phyloP scores from a whole-genome alignment of 2,329 filamentous ascomycete genomes.

The Hawksworthiomyces lignivorus region DNA sequence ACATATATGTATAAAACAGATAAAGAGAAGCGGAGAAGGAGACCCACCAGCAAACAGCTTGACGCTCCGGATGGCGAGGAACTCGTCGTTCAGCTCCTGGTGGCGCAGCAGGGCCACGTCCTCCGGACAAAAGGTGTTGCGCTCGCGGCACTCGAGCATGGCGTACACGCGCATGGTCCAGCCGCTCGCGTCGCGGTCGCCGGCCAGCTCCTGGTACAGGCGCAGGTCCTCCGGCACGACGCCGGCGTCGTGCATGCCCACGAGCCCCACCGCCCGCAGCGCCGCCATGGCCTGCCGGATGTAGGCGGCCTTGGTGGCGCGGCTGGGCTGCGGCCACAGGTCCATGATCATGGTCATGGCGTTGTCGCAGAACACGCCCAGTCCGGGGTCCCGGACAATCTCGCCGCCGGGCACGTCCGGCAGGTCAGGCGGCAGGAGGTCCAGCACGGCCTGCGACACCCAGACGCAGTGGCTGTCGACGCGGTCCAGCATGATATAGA shows the following conservation, averaged over 20 bases:
- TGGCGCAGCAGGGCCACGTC: conserved; percentile 33
- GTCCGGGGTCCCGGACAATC: conserved; percentile 51
- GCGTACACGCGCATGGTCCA: conserved; percentile 59
- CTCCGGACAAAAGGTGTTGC: conserved; percentile 56
- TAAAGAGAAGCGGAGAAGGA: conserved; percentile 6
- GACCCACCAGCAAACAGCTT: conserved; percentile 59
- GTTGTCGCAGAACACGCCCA: conserved; percentile 67
- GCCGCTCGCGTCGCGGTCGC: conserved; percentile 35
- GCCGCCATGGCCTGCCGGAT: conserved; percentile 53
- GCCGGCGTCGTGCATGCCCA: conserved; percentile 63
- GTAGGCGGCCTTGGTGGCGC: conserved; percentile 44
- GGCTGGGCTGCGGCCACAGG: conserved; percentile 49
- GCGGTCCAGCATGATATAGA: conserved; percentile 62
- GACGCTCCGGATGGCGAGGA: conserved; percentile 52
- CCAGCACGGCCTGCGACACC: conserved; percentile 57
- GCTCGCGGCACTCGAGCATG: conserved; percentile 58
- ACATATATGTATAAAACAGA: too few species aligned
- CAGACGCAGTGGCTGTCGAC: conserved; percentile 64
- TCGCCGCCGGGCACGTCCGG: conserved; percentile 55
- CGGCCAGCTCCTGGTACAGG: conserved; percentile 46
- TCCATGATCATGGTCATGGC: conserved; percentile 56
- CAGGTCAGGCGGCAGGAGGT: conserved; percentile 46
- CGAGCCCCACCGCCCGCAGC: conserved; percentile 57
- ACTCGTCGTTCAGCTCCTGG: conserved; percentile 33
- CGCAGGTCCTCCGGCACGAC: conserved; percentile 46